Percentiles rank a stretch among this genome's conserved stretches.
These are phyloP conservation scores for Ricinus communis DNA, from an alignment of 345 rosid genomes.

Conservation along the genomic window DNA sequence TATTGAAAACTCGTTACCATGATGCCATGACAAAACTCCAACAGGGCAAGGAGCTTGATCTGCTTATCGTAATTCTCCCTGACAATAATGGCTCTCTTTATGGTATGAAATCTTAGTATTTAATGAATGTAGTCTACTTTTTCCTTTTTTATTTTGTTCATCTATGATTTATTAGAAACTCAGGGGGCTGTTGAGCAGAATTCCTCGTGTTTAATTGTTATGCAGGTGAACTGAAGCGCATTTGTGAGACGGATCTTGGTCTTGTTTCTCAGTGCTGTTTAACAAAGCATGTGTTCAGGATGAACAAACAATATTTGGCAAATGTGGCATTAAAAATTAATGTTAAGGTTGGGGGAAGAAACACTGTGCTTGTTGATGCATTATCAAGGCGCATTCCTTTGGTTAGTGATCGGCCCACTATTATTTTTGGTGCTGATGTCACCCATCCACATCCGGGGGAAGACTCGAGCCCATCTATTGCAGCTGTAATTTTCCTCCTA, in stretches of 20 bases:
- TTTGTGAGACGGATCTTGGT: conserved; percentile 98
- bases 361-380: conserved; percentile 95
- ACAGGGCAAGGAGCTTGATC: conserved; percentile 78
- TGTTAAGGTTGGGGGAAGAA: conserved; percentile 98
- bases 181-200: not conserved
- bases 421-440: conserved; percentile 99
- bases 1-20: conserved; percentile 73
- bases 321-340: conserved; percentile 94
- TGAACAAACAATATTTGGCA: conserved; percentile 90
- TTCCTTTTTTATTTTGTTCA: not conserved
- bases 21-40: conserved; percentile 73
- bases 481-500: conserved; percentile 53
- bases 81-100: conserved; percentile 98
- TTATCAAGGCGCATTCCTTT: conserved; percentile 87
- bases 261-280: conserved; percentile 96
- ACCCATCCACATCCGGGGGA: conserved; percentile 99
- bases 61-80: conserved; percentile 89
- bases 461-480: conserved; percentile 99
- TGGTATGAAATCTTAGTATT: conserved; percentile 44
- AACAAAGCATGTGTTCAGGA: conserved; percentile 80
- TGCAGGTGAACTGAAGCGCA: conserved; percentile 93
- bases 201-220: not conserved
- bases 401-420: conserved; percentile 90
- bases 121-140: not conserved
- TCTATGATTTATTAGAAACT: not conserved